These are phyloP conservation scores for Teunomyces kruisii DNA, from an alignment of 805 yeast genomes.

Conservation along the genomic window DNA sequence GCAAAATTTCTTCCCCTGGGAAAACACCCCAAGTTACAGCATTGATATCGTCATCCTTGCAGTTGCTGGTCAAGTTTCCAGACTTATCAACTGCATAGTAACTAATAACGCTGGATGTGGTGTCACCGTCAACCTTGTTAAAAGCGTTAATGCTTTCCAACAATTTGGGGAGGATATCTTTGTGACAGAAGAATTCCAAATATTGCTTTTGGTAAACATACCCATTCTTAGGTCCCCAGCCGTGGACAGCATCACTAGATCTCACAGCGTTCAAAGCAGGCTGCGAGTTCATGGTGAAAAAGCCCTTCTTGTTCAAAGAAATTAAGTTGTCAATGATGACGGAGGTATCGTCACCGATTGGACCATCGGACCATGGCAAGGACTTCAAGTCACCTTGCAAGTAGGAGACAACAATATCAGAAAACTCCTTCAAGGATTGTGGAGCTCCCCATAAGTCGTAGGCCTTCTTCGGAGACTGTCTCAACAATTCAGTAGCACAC, in stretches of 20 bases:
- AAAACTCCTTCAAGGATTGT: slow-evolving; percentile 53
- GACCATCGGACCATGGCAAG: slow-evolving; percentile 95
- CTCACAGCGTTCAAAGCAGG: slow-evolving; percentile 83
- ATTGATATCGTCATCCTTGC: slow-evolving; percentile 73
- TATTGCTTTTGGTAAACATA: slow-evolving; percentile 94
- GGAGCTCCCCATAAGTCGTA: slow-evolving; percentile 90
- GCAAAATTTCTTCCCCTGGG: slow-evolving; percentile 92
- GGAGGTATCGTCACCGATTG: slow-evolving; percentile 73
- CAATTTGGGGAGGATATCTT: slow-evolving; percentile 37
- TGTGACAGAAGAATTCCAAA: slow-evolving; percentile 79
- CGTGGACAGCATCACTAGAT: slow-evolving; percentile 70
- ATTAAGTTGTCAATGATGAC: slow-evolving; percentile 60
- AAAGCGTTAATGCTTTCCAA: slow-evolving; percentile 42
- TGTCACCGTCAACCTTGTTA: slow-evolving; percentile 39
- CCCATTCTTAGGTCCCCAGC: slow-evolving; percentile 96
- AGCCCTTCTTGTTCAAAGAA: slow-evolving; percentile 62
- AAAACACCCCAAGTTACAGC: slow-evolving; percentile 99
- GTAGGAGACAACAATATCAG: slow-evolving; percentile 64
- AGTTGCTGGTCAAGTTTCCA: slow-evolving; percentile 64
- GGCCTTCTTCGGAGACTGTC: slow-evolving; percentile 81
- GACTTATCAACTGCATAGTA: slow-evolving; percentile 71
- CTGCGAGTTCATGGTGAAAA: slow-evolving; percentile 88
- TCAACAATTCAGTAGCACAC: slow-evolving; percentile 73
- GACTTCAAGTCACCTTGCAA: slow-evolving; percentile 68
- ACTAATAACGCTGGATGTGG: slow-evolving; percentile 53